Evolutionary conservation across 352 stramenopile species (phyloP), one percentile per base, ranked within the genome.

Genomic region (Pythium insidiosum): DNA sequence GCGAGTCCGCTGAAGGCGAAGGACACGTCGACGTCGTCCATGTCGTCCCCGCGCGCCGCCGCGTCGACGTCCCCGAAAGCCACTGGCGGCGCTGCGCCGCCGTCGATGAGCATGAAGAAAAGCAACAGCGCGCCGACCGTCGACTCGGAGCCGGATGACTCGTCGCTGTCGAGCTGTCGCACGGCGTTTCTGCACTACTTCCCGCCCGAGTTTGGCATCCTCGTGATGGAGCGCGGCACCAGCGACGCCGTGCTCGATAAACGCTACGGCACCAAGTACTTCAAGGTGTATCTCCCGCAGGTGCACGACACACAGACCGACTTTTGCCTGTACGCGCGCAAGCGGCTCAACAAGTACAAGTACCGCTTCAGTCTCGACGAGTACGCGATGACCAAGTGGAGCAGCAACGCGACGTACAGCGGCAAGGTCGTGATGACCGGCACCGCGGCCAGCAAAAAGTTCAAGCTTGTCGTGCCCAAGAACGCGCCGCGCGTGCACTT

Each of bases 321-420:
- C 25, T 85, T 83, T 50, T 90, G 70, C 25, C 45, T 90, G n/a
- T 88, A 74, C 40, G 73, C 73, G n/a, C 70, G 73, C 13, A 86
- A 87, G 44, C 66, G 74, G 0, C 31, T 78, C 24, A 65, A 73
- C 56, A 90, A 90, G 51, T 61, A 73, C 66, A 90, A 90, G 39
- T 78, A 75, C 37, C 74, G 78, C 19, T 90, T 90, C 51, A 90
- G 74, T 59, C 50, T 87, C 42, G 66, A 73, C 47, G 73, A 86
- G 25, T 56, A 53, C 21, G 50, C 69, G 20, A 78, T 75, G 26
- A 77, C 66, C 36, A 84, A 70, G 42, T 87, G 73, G 66, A 68
- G 56, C 30, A 72, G 59, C 28, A 80, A 84, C 36, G 47, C 70
- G 4, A 62, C 44, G n/a, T 88, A 87, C 45, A 64, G 58, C 5